These are phyloP conservation scores for Bidens hawaiensis DNA, from an alignment of 140 eudicot genomes.

Conservation along the genomic window DNA sequence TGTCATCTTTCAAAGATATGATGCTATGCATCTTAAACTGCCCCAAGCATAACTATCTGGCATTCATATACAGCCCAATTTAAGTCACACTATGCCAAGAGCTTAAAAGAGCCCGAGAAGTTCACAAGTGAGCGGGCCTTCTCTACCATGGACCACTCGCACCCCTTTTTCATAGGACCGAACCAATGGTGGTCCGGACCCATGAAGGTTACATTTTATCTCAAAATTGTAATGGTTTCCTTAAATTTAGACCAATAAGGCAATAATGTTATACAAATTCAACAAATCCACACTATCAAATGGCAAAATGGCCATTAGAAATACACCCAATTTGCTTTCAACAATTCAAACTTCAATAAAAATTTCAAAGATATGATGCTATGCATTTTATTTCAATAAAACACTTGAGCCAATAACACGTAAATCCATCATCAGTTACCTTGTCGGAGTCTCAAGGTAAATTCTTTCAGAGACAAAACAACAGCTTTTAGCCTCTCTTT, in stretches of 20 bases:
- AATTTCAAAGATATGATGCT: not conserved
- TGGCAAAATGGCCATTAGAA: not conserved
- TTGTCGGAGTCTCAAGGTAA: constrained; percentile 53
- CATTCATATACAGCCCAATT: too few relatives aligned
- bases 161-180: not conserved
- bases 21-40: too few relatives aligned
- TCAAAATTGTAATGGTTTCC: not conserved
- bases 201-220: not conserved
- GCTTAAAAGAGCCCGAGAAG: too few relatives aligned
- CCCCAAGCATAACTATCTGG: too few relatives aligned
- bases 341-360: not conserved
- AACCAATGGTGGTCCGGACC: not conserved
- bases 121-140: too few relatives aligned
- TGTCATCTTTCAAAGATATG: too few relatives aligned
- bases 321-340: constrained; percentile 2
- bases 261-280: not conserved
- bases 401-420: constrained; percentile 6
- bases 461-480: constrained; percentile 45
- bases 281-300: not conserved
- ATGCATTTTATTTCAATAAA: not conserved
- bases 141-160: not conserved
- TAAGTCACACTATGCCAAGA: too few relatives aligned
- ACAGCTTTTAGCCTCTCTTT: constrained; percentile 50
- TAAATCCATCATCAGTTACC: constrained; percentile 16
- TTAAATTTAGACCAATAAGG: not conserved